Evolutionary conservation across 257 asterid genomes (phyloP).

Genomic region (Nicotiana tomentosiformis): DNA sequence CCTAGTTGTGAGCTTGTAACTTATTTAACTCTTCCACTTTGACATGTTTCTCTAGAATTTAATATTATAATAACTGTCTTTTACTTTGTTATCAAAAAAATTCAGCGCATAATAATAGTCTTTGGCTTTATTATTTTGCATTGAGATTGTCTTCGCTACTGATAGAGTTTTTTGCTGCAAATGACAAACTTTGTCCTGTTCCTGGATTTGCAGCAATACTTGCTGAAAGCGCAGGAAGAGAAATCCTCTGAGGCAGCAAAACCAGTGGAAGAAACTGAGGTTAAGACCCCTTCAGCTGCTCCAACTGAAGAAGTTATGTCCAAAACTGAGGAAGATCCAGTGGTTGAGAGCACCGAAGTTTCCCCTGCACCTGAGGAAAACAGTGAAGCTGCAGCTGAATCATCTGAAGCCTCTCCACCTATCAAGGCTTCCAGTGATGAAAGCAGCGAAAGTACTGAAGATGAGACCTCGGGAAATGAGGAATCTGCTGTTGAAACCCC

Average conservation of each 20-base stretch:
- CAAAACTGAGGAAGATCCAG: conserved; percentile 39
- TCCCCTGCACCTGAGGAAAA: conserved; percentile 40
- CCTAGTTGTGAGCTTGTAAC: not conserved
- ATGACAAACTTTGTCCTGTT: not conserved
- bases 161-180: not conserved
- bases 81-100: not conserved
- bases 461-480: conserved; percentile 38
- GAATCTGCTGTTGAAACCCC: conserved; percentile 58
- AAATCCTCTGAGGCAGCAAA: conserved; percentile 22
- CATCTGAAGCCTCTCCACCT: conserved; percentile 38
- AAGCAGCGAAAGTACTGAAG: conserved; percentile 36
- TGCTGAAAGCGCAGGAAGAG: conserved; percentile 50
- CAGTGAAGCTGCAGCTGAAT: conserved; percentile 41
- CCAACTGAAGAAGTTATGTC: conserved; percentile 34
- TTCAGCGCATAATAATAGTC: not conserved
- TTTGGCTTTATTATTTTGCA: not conserved
- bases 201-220: conserved; percentile 49
- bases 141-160: not conserved
- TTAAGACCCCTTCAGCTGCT: conserved; percentile 27
- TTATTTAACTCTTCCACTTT: not conserved
- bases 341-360: conserved; percentile 38
- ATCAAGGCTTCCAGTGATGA: conserved; percentile 42
- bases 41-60: not conserved
- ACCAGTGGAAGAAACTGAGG: conserved; percentile 45
- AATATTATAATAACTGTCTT: not conserved